A percentile compares a stretch with the other conserved stretches of the same genome.
These are phyloP conservation scores for Tolypocladium nubicola DNA, from an alignment of 2,329 filamentous ascomycete genomes.

Conservation along the genomic window DNA sequence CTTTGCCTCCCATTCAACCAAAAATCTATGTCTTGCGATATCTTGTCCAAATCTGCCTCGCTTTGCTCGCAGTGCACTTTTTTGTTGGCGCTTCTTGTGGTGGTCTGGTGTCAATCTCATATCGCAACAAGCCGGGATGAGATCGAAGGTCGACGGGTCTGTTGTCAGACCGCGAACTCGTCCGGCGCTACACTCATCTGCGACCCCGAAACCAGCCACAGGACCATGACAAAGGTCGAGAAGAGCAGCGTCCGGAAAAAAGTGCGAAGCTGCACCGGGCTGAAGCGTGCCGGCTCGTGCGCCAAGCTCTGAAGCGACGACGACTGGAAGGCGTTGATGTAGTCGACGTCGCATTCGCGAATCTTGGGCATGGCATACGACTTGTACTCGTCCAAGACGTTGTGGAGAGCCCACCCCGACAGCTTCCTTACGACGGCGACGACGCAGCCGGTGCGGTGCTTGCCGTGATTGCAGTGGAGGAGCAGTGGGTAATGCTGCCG, in stretches of 20 bases:
- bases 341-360: constrained; percentile 49
- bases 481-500: constrained; percentile 67
- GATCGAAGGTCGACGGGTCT: neutral
- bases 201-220: constrained; percentile 31
- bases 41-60: neutral
- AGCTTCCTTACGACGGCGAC: constrained; percentile 68
- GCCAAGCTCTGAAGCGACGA: constrained; percentile 20
- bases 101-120: neutral
- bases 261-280: constrained; percentile 17
- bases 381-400: constrained; percentile 63
- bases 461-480: constrained; percentile 90
- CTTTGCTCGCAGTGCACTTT: neutral
- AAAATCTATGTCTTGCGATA: neutral
- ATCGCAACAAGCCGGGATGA: neutral
- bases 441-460: constrained; percentile 88
- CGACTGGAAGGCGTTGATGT: constrained; percentile 41
- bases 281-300: constrained; percentile 5
- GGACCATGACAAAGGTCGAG: constrained; percentile 26
- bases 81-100: neutral
- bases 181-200: constrained; percentile 10
- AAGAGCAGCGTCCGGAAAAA: constrained; percentile 35
- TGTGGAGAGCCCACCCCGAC: constrained; percentile 52
- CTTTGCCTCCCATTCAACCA: neutral
- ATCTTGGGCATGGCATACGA: constrained; percentile 51
- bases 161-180: neutral